phyloP scores from a whole-genome alignment of 345 rosid genomes.

The Adansonia digitata region DNA sequence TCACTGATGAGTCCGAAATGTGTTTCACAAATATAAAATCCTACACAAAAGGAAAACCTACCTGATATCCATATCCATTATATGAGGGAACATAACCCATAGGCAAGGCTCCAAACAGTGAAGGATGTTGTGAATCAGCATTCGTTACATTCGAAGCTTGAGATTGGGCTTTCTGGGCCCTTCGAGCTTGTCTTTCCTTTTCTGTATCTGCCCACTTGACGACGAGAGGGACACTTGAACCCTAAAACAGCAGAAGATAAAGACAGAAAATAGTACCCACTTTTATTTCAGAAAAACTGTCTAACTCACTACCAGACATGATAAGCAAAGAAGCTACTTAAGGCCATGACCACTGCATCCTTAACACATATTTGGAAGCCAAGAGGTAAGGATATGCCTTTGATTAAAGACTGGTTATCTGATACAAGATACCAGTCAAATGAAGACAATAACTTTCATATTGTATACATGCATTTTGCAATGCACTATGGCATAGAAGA shows the following conservation, averaged over 20 bases:
- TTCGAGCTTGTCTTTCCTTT: slow-evolving; percentile 93
- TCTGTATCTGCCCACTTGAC: slow-evolving; percentile 99
- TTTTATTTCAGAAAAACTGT: not conserved
- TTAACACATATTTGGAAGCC: not conserved
- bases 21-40: not conserved
- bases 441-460: not conserved
- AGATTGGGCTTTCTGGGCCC: slow-evolving; percentile 87
- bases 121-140: slow-evolving; percentile 71
- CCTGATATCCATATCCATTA: slow-evolving; percentile 95
- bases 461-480: not conserved
- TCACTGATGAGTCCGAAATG: not conserved
- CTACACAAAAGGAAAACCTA: slow-evolving; percentile 19
- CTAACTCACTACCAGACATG: not conserved
- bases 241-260: slow-evolving; percentile 43
- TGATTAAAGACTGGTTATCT: not conserved
- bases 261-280: slow-evolving; percentile 13
- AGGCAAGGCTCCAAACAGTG: slow-evolving; percentile 87
- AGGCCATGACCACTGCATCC: not conserved
- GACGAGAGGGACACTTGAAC: slow-evolving; percentile 91
- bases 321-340: not conserved
- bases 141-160: slow-evolving; percentile 53
- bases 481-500: not conserved
- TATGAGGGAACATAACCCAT: slow-evolving; percentile 79
- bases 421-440: not conserved
- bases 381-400: not conserved